Conservation (phyloP, 2,329 filamentous ascomycete genomes). For the Paecilomyces sp. region DNA sequence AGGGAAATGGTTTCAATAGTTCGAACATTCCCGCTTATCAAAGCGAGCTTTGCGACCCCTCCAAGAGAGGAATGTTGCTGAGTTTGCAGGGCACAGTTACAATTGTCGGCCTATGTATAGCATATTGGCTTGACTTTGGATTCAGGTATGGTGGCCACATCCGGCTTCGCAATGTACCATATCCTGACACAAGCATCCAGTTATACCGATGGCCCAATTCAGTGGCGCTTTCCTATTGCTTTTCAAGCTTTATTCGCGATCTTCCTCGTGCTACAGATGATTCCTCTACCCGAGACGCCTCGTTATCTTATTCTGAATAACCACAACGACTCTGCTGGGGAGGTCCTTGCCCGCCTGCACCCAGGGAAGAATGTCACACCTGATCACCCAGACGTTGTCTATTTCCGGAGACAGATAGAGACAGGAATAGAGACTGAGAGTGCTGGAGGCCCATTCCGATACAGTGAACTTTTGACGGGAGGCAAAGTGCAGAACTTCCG, state of each 20-base stretch:
- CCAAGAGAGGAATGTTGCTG: slow-evolving; percentile 16
- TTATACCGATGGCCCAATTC: slow-evolving; percentile 21
- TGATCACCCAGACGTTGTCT: slow-evolving; percentile 22
- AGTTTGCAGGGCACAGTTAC: slow-evolving; percentile 19
- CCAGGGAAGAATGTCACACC: slow-evolving; percentile 11
- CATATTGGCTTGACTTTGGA: slow-evolving; percentile 43
- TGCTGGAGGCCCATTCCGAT: slow-evolving; percentile 25
- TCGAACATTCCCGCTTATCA: slow-evolving; percentile 27
- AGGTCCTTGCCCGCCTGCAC: slow-evolving; percentile 19
- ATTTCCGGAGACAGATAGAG: slow-evolving; percentile 32
- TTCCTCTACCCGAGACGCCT: slow-evolving; percentile 33
- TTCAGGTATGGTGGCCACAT: slow-evolving; percentile 10
- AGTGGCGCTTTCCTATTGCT: slow-evolving; percentile 39
- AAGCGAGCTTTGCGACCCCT: slow-evolving; percentile 20
- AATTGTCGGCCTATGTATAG: slow-evolving; percentile 39
- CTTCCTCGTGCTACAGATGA: slow-evolving; percentile 26
- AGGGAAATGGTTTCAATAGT: slow-evolving; percentile 36
- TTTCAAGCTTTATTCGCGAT: slow-evolving; percentile 36
- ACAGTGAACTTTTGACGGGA: slow-evolving; percentile 28
- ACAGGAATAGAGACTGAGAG: slow-evolving; percentile 21
- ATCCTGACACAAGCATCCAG: slow-evolving; percentile 13
- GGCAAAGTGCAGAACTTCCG: slow-evolving; percentile 25
- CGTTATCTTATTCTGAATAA: slow-evolving; percentile 29
- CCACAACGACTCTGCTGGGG: slow-evolving; percentile 21
- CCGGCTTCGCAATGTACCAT: not conserved